Base-by-base conservation (phyloP, 192 early-diverging fungal species). In the Coemansia sp. region DNA sequence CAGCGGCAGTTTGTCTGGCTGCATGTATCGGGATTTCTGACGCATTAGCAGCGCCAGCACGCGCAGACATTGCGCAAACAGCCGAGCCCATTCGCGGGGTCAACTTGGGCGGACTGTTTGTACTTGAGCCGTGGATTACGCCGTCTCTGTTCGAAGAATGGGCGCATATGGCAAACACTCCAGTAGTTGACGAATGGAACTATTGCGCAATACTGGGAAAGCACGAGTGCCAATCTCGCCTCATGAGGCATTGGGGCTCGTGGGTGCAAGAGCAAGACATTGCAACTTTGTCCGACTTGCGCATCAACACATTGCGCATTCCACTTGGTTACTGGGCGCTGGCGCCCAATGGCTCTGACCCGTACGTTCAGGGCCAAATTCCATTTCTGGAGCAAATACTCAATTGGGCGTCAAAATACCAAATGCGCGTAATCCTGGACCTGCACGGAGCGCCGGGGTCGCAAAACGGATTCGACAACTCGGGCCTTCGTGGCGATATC, bases 241-340 rank as follows among this genome's bases (percentile, higher is more conserved):
- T 91, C 7, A 64, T 78, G 20, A 47, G 73, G 9, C 89, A 91
- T 45, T 91, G 87, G 66, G 70, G 72, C 3, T 70, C 82, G 5
- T 91, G 83, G 77, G 78, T 88, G 23, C 83, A 76, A 11, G 88
- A 89, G 52, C 57, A 77, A 0, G 88, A 88, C 32, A 85, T 89
- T 45, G 62, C 75, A 0, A 66, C 73, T 12, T 76, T 89, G 24
- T 74, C 84, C 7, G 41, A 74, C 13, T 68, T 85, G 62, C 78
- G 85, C 6, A 82, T 91, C 55, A 91, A 91, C 68, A 85, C 85
- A 24, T 62, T 91, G 11, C 85, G 88, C 18, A 86, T 91, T 35
- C 89, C 89, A 0, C 68, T 88, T 29, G 88, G 88, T 5, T 87
- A 88, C 73, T 91, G 89, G 89, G 87, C 89, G 10, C 59, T 91